Evolutionary conservation across 768 basidiomycete genomes (phyloP).

Genomic region (Sporobolomyces roseus): DNA sequence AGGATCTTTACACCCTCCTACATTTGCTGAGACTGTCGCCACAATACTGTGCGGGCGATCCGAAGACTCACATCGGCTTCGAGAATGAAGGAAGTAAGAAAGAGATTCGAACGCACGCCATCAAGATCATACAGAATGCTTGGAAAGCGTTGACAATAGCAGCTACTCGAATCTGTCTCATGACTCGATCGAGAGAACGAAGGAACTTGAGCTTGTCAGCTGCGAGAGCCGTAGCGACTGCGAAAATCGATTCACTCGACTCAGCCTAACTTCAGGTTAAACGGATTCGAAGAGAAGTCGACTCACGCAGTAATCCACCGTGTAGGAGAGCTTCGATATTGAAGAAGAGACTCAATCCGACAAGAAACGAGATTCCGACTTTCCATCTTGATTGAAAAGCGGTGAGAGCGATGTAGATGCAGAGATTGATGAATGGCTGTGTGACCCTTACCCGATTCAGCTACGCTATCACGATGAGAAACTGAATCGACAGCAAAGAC

Average conservation of each 20-base stretch:
- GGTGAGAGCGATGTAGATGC: conserved; percentile 41
- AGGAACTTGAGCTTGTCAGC: conserved; percentile 34
- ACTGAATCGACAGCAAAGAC: not conserved
- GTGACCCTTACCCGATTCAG: not conserved
- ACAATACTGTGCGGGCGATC: conserved; percentile 34
- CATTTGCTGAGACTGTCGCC: conserved; percentile 40
- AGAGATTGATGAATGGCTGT: conserved; percentile 25
- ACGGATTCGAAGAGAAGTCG: not conserved
- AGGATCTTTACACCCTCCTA: conserved; percentile 42
- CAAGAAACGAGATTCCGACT: conserved; percentile 33
- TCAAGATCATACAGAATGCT: not conserved
- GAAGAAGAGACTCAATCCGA: conserved; percentile 26
- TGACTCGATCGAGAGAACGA: conserved; percentile 32
- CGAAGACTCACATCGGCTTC: not conserved
- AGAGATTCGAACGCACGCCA: not conserved
- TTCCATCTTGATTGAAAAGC: conserved; percentile 37
- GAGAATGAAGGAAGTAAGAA: not conserved
- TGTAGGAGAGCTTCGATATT: conserved; percentile 12
- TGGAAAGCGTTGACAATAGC: not conserved
- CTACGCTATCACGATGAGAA: not conserved
- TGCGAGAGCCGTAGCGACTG: conserved; percentile 29
- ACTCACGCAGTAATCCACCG: conserved; percentile 24
- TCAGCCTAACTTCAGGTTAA: not conserved
- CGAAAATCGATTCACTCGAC: not conserved
- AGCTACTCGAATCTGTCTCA: conserved; percentile 10